These are phyloP conservation scores for cucumber (Cucumis sativus) DNA, from an alignment of 306 rosid genomes.

Conservation along the genomic window Cucumber_9930_V3 NC_026658.2:23356001-23356500, in stretches of 20 bases:
- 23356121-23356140: background rate
- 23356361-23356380: constrained; percentile 97
- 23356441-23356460: constrained; percentile 49
- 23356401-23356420: constrained; percentile 80
- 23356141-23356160: background rate
- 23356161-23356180: constrained; percentile 2
- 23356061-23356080: background rate
- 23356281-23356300: constrained; percentile 94
- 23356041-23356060: background rate
- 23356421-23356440: constrained; percentile 64
- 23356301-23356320: constrained; percentile 96
- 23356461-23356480: background rate
- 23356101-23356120: background rate
- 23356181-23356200: background rate
- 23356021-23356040: background rate
- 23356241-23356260: constrained; percentile 99
- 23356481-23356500: background rate
- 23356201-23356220: constrained; percentile 7
- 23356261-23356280: constrained; percentile 82
- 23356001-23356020: background rate
- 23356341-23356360: constrained; percentile 81
- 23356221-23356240: constrained; percentile 32
- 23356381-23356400: constrained; percentile 86
- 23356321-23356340: constrained; percentile 76
- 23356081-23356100: background rate